phyloP scores from a whole-genome alignment of 2,329 filamentous ascomycete species.

The Fusarium cyanostomum region DNA sequence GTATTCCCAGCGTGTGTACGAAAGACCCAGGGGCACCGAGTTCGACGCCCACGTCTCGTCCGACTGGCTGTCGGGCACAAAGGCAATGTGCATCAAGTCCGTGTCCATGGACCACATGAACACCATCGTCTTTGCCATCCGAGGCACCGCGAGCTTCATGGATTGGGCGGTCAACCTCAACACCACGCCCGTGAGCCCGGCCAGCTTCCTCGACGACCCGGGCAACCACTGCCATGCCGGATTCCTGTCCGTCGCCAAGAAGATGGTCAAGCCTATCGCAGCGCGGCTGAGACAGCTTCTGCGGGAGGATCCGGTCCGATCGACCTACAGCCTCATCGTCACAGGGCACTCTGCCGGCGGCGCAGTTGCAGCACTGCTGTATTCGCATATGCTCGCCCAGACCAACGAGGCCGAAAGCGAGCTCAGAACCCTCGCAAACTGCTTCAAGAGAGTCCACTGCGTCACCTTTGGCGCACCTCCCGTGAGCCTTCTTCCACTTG shows the following conservation, averaged over 20 bases:
- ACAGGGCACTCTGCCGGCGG: conserved; percentile 90
- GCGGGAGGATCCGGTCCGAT: conserved; percentile 74
- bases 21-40: conserved; percentile 69
- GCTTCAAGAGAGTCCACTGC: conserved; percentile 84
- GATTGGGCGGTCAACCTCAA: conserved; percentile 90
- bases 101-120: conserved; percentile 80
- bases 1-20: conserved; percentile 80
- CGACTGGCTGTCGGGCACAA: conserved; percentile 78
- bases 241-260: conserved; percentile 78
- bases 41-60: conserved; percentile 75
- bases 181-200: conserved; percentile 70
- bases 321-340: conserved; percentile 76
- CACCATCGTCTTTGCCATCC: conserved; percentile 84
- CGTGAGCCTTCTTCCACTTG: conserved; percentile 74
- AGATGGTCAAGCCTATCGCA: conserved; percentile 79
- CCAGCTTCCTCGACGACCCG: conserved; percentile 78
- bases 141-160: conserved; percentile 81
- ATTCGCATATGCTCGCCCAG: conserved; percentile 79
- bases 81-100: conserved; percentile 86
- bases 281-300: conserved; percentile 74
- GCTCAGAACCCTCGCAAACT: conserved; percentile 72
- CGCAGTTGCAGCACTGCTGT: conserved; percentile 81
- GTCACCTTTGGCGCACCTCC: conserved; percentile 88
- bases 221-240: conserved; percentile 83
- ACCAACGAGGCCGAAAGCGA: conserved; percentile 68